A percentile compares a stretch with the other conserved stretches of the same genome.
Conservation (phyloP, 1,139 yeast species). For the Sugiyamaella paludigena region DNA sequence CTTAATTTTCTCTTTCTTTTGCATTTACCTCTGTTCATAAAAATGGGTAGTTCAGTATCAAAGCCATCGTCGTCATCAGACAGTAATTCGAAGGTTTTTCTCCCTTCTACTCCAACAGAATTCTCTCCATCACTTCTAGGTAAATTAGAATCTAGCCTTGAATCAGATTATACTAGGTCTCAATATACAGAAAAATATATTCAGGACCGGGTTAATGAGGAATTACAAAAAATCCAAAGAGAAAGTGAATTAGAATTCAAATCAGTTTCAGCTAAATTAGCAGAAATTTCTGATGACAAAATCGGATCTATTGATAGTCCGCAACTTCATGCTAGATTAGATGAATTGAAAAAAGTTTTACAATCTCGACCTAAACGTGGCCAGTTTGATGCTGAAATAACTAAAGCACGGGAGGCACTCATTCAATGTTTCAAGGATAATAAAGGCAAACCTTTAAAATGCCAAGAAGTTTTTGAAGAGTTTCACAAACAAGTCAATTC, state of each 20-base stretch:
- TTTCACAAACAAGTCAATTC: slow-evolving; percentile 49
- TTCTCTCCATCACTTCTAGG: slow-evolving; percentile 66
- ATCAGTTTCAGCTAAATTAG: slow-evolving; percentile 39
- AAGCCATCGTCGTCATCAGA: slow-evolving; percentile 10
- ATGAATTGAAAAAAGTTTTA: slow-evolving; percentile 44
- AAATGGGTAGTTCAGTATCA: slow-evolving; percentile 25
- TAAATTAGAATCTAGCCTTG: slow-evolving; percentile 69
- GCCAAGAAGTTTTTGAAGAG: slow-evolving; percentile 80
- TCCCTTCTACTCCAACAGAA: slow-evolving; percentile 71
- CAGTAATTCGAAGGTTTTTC: slow-evolving; percentile 30
- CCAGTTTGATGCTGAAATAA: slow-evolving; percentile 40
- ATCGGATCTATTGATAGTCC: slow-evolving; percentile 36
- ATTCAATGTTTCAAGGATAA: slow-evolving; percentile 66
- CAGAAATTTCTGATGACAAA: slow-evolving; percentile 38
- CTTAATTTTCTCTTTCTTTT: no score
- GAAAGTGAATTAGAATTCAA: slow-evolving; percentile 56
- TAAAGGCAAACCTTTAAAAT: slow-evolving; percentile 72
- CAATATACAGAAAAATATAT: slow-evolving; percentile 76
- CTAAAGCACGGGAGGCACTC: slow-evolving; percentile 55
- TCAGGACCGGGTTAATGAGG: slow-evolving; percentile 70
- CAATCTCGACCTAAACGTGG: slow-evolving; percentile 39
- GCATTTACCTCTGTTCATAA: background rate
- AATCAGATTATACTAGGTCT: slow-evolving; percentile 74
- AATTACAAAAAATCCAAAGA: slow-evolving; percentile 59
- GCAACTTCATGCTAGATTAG: slow-evolving; percentile 41